These are phyloP conservation scores for Patellifolia procumbens DNA, from an alignment of 179 eudicot species.

Conservation along the genomic window DNA sequence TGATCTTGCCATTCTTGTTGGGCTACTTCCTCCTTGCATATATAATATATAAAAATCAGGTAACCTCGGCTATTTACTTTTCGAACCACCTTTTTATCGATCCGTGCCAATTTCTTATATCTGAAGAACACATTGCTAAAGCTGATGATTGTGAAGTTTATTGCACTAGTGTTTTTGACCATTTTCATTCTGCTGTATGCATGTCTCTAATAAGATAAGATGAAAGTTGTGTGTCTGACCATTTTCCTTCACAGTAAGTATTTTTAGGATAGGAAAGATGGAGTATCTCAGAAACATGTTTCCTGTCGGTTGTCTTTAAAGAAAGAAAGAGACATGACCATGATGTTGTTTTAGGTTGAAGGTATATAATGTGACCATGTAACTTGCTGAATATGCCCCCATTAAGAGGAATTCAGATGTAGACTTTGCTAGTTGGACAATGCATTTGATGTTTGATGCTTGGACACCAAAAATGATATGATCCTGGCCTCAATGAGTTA, in stretches of 20 bases:
- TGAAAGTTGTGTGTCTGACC: not conserved
- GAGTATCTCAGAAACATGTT: not conserved
- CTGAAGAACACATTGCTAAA: not conserved
- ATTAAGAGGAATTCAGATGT: not conserved
- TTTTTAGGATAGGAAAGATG: not conserved
- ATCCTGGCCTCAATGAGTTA: not conserved
- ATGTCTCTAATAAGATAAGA: too few species aligned
- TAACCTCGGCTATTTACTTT: slow-evolving; percentile 24
- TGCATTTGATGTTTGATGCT: not conserved
- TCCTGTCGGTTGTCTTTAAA: not conserved
- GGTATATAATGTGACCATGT: not conserved
- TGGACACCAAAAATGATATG: not conserved
- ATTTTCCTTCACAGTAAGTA: not conserved
- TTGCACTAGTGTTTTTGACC: not conserved
- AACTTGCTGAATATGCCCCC: not conserved
- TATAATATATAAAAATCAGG: slow-evolving; percentile 89
- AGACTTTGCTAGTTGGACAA: not conserved
- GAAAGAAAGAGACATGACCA: not conserved
- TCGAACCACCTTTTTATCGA: not conserved
- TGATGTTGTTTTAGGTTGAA: not conserved
- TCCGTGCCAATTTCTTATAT: not conserved
- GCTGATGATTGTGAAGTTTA: not conserved
- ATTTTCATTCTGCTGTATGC: not conserved
- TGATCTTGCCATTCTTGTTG: slow-evolving; percentile 88
- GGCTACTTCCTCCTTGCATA: slow-evolving; percentile 80